Conservation (phyloP, 208 protist species). For the Leishmania arabica region DNA sequence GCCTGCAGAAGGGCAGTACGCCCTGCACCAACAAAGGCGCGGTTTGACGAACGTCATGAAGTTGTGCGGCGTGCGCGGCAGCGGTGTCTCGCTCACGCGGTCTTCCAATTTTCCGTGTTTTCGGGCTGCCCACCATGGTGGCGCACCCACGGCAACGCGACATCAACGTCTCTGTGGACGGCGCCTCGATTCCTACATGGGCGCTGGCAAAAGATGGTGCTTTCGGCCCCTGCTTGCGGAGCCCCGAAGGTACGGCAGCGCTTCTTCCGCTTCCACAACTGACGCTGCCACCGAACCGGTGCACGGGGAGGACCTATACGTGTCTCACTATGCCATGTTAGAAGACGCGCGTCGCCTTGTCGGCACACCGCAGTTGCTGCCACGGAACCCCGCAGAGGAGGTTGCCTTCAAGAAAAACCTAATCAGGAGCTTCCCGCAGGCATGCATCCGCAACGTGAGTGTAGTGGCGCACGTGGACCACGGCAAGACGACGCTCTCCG, state of each 20-base stretch:
- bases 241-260: constrained; percentile 5
- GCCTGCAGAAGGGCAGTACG: not conserved
- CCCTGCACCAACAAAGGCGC: not conserved
- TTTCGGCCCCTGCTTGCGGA: not conserved
- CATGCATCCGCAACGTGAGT: constrained; percentile 89
- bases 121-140: not conserved
- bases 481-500: constrained; percentile 93
- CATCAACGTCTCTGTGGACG: not conserved
- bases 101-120: not conserved
- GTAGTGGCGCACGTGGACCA: constrained; percentile 94
- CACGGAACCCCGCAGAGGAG: constrained; percentile 33
- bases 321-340: constrained; percentile 37
- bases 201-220: not conserved
- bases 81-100: not conserved
- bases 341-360: constrained; percentile 33
- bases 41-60: not conserved
- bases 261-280: not conserved
- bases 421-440: constrained; percentile 52
- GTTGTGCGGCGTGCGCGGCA: not conserved
- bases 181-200: not conserved
- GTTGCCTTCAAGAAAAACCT: constrained; percentile 45
- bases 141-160: not conserved
- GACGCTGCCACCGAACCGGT: not conserved
- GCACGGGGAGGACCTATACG: constrained; percentile 28
- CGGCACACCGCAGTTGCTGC: constrained; percentile 36